Base-by-base conservation (phyloP, 2,329 filamentous ascomycete species). In the Aspergillus arachidicola region DNA sequence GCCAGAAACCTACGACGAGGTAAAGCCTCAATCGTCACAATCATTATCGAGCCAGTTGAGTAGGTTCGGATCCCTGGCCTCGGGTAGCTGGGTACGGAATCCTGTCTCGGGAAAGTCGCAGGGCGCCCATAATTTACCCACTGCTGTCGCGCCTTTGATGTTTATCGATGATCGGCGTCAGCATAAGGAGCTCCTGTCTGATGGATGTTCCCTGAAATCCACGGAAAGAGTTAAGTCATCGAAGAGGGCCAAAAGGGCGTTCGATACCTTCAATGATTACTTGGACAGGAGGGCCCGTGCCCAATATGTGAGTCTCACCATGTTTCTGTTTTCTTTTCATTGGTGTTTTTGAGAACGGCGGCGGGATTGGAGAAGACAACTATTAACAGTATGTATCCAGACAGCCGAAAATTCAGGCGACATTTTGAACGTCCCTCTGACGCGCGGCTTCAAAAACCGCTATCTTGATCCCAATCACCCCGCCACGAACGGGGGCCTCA, bases 391-490 rank as follows among this genome's bases (percentile, higher is more conserved):
- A 2, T 28, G 2, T 16, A 10, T 30, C 12, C 26, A 51, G 48
- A 28, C 48, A 3, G 26, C 48, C 7, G 48, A 51, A 11, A 51
- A 30, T 28, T 30, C 23, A 10, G 48, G 26, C 6, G 48, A 51
- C 3, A n/a, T 51, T 28, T 16, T 51, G 3, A 57, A 34, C n/a
- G 48, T 34, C 23, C 38, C 36, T 6, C 38, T 34, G 1, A 23
- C 51, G 21, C 38, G 53, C 16, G 67, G 74, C 34, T 83, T 84
- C 66, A 70, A 73, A 1, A 82, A 79, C 12, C 76, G 81, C n/a
- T 82, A 79, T 66, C 77, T 79, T 16, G 83, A 86, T 64, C 83
- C 83, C 1, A 83, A 80, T 64, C 79, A 84, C 66, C 76, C 83
- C 0, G 81, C 79, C 58, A 82, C 80, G 66, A 82, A 76, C 30